Conservation (phyloP, 2,329 filamentous ascomycete species). For the Aspergillus ibericus region DNA sequence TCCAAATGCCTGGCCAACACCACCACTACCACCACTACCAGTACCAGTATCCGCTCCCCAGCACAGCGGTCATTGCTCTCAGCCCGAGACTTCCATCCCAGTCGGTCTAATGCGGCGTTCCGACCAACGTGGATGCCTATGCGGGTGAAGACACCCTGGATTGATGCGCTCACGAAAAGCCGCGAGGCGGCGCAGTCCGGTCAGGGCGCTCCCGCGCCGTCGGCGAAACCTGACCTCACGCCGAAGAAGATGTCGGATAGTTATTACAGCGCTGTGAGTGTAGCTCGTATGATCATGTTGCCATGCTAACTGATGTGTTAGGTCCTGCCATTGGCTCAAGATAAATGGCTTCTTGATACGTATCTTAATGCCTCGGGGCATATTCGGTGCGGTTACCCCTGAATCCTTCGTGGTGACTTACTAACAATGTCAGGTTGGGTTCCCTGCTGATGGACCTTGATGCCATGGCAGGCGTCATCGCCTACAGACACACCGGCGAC, state of each 20-base stretch:
- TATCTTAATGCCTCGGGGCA: slow-evolving; percentile 76
- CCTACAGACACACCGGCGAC: slow-evolving; percentile 70
- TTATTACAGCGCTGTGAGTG: slow-evolving; percentile 64
- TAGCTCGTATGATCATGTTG: background rate
- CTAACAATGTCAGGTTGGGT: slow-evolving; percentile 54
- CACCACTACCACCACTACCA: slow-evolving; percentile 4
- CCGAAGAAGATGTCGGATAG: slow-evolving; percentile 72
- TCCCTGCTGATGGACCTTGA: slow-evolving; percentile 79
- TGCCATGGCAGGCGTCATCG: slow-evolving; percentile 72
- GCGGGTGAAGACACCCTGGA: slow-evolving; percentile 66
- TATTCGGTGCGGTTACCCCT: slow-evolving; percentile 53
- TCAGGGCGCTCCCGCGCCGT: slow-evolving; percentile 21
- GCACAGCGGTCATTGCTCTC: slow-evolving; percentile 9
- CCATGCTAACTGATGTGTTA: slow-evolving; percentile 33
- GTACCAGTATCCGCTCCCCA: slow-evolving; percentile 3
- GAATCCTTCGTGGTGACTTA: background rate
- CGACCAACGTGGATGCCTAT: slow-evolving; percentile 52
- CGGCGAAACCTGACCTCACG: slow-evolving; percentile 55
- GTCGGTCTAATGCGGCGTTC: slow-evolving; percentile 25
- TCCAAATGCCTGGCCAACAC: slow-evolving; percentile 22
- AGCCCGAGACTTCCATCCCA: slow-evolving; percentile 30
- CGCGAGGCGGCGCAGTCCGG: slow-evolving; percentile 42
- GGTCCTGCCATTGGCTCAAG: slow-evolving; percentile 67
- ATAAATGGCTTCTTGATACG: slow-evolving; percentile 74
- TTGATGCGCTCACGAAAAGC: slow-evolving; percentile 62